Base-by-base conservation (phyloP, 768 basidiomycete genomes). In the Phanerochaete sordida region DNA sequence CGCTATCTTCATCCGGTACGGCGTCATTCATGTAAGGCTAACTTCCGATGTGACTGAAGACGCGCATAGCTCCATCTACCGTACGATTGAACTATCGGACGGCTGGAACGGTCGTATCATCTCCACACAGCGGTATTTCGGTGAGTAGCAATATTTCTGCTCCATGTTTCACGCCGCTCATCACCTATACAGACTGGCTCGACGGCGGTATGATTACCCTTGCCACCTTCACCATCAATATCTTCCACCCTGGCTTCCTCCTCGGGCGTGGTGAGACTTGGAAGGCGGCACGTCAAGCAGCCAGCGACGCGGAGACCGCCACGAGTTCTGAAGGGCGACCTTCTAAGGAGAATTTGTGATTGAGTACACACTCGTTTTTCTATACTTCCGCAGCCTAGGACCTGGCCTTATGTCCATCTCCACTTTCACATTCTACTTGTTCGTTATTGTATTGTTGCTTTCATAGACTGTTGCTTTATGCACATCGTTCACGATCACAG, bases 41-140 rank as follows among this genome's bases (percentile, higher is more conserved):
- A 64, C 44, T 44, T 63, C 64, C 57, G 33, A 57, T 30, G 28
- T 19, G 24, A 21, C 37, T 62, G 23, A 56, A n/a, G 16, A 16
- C 26, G 28, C 15, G 1, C 26, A 16, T 57, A 84, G 79, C 56
- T 75, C 77, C 24, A 64, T 83, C 11, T 85, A 82, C 66, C 78
- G 84, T 53, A 80, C 79, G 1, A 72, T 80, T 48, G 63, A 84
- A 69, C 73, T 85, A 0, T 62, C 73, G 11, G 77, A 80, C 58
- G 81, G 83, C 0, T 85, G 82, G 82, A 67, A 65, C 26, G 83
- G 84, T 9, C 68, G 72, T 19, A 74, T 85, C 56, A 83, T 83
- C 55, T 65, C 69, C 1, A 82, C 79, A 0, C 69, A 86, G 64
- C 55, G 79, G 2, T 77, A 75, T 59, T 81, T 82, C 70, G 78